Conservation (phyloP, 345 rosid genomes). For the Brassica carinata region DNA sequence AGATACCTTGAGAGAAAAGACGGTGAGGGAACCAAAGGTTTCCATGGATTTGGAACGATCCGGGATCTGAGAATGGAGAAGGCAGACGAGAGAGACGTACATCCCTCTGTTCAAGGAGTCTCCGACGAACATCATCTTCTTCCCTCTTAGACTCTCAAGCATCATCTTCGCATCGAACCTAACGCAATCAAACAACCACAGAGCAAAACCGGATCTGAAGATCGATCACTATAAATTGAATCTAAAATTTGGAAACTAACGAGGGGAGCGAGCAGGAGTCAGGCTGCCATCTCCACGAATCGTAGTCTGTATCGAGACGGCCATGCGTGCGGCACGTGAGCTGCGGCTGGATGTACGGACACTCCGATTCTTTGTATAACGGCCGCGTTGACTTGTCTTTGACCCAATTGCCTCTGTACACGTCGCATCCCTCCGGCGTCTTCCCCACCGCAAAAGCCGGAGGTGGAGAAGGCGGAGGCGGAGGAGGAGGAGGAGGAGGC, state of each 20-base stretch:
- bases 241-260: slow-evolving; percentile 38
- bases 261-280: slow-evolving; percentile 80
- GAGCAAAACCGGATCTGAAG: not conserved
- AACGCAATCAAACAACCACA: slow-evolving; percentile 15
- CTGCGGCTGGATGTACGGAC: slow-evolving; percentile 94
- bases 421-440: slow-evolving; percentile 63
- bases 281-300: slow-evolving; percentile 89
- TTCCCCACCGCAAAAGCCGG: slow-evolving; percentile 46
- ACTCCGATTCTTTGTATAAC: slow-evolving; percentile 67
- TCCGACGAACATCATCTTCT: slow-evolving; percentile 89
- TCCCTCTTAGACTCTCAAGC: slow-evolving; percentile 81
- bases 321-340: slow-evolving; percentile 83
- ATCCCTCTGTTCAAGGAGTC: slow-evolving; percentile 92
- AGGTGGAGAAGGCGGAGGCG: not conserved
- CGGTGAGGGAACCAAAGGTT: slow-evolving; percentile 66
- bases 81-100: slow-evolving; percentile 79
- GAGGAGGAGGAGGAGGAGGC: not conserved
- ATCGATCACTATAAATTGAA: not conserved
- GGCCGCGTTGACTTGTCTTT: slow-evolving; percentile 65
- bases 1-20: slow-evolving; percentile 72
- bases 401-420: slow-evolving; percentile 81
- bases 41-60: slow-evolving; percentile 75
- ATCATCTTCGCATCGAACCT: slow-evolving; percentile 83
- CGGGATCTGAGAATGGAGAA: slow-evolving; percentile 77
- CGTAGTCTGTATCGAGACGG: slow-evolving; percentile 67